Percentiles rank a stretch among this genome's conserved stretches.
Conservation (phyloP, 2,329 filamentous ascomycete genomes). For the Sphaerulina musiva region DNA sequence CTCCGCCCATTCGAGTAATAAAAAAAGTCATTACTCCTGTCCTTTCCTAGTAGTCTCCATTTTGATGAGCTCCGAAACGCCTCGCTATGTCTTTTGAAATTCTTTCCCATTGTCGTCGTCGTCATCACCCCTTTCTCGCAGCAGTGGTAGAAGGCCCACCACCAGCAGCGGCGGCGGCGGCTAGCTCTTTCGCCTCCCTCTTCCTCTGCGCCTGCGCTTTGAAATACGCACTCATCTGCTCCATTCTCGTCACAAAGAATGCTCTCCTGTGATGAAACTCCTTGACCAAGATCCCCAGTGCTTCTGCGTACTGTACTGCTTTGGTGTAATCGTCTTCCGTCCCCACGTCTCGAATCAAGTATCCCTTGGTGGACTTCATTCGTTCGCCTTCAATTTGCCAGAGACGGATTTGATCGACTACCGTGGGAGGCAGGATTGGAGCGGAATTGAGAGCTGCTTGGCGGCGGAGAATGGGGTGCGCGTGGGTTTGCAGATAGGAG, state of each 20-base stretch:
- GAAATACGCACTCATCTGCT: slow-evolving; percentile 79
- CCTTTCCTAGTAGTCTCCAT: not conserved
- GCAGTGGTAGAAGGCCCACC: not conserved
- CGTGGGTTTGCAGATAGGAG: slow-evolving; percentile 82
- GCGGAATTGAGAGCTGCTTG: slow-evolving; percentile 38
- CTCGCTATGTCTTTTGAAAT: slow-evolving; percentile 18
- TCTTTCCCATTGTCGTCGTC: not conserved
- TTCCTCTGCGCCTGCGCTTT: slow-evolving; percentile 47
- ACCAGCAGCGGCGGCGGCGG: slow-evolving; percentile 8
- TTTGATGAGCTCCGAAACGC: slow-evolving; percentile 8
- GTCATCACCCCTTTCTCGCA: slow-evolving; percentile 1
- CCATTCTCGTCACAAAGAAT: slow-evolving; percentile 88
- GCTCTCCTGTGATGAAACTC: slow-evolving; percentile 69
- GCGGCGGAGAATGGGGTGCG: slow-evolving; percentile 87
- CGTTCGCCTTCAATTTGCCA: slow-evolving; percentile 98
- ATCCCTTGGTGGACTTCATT: slow-evolving; percentile 77
- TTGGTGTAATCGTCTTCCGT: slow-evolving; percentile 60
- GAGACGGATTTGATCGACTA: slow-evolving; percentile 92
- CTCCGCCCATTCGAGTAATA: too few relatives aligned
- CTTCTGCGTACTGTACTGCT: slow-evolving; percentile 70
- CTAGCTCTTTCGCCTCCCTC: slow-evolving; percentile 26
- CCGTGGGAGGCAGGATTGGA: slow-evolving; percentile 83
- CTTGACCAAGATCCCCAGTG: slow-evolving; percentile 86
- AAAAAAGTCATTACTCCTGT: not conserved
- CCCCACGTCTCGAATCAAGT: slow-evolving; percentile 79